phyloP scores from a whole-genome alignment of 2,329 filamentous ascomycete species.

The Ceratocystis papillata region DNA sequence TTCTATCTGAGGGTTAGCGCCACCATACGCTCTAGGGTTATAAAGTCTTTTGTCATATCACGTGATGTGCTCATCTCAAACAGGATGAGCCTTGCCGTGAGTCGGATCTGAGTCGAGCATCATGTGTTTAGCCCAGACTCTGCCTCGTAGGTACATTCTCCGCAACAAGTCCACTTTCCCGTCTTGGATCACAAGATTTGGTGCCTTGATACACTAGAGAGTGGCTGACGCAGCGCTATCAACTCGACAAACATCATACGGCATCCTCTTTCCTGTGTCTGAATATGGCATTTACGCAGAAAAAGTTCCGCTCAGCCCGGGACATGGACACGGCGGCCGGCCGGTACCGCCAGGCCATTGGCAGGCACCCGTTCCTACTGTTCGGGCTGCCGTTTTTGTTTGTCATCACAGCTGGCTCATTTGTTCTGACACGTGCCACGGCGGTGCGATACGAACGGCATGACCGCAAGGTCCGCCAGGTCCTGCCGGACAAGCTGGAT shows the following conservation, averaged over 20 bases:
- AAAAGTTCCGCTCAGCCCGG: conserved; percentile 37
- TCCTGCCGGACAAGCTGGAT: conserved; percentile 78
- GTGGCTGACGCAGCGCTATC: too few relatives aligned
- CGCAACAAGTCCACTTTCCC: background rate
- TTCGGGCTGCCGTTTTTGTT: conserved; percentile 89
- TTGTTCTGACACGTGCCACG: conserved; percentile 87
- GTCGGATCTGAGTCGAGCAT: too few relatives aligned
- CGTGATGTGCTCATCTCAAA: background rate
- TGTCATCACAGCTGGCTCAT: conserved; percentile 83
- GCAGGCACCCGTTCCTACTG: conserved; percentile 73
- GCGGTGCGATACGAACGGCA: conserved; percentile 88
- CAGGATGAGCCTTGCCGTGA: background rate
- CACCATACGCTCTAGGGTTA: background rate
- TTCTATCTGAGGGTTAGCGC: background rate
- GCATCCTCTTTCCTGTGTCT: background rate
- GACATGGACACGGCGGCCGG: conserved; percentile 60
- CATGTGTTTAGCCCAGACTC: too few relatives aligned
- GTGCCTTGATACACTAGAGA: background rate
- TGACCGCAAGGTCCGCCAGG: conserved; percentile 75
- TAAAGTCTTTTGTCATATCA: background rate
- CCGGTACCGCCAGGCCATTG: conserved; percentile 63
- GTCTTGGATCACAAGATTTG: background rate
- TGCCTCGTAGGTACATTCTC: too few relatives aligned
- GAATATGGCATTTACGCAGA: conserved; percentile 19
- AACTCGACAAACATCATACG: background rate